Evolutionary conservation across 805 yeast species (phyloP).

Genomic region (Pichia scutulata): DNA sequence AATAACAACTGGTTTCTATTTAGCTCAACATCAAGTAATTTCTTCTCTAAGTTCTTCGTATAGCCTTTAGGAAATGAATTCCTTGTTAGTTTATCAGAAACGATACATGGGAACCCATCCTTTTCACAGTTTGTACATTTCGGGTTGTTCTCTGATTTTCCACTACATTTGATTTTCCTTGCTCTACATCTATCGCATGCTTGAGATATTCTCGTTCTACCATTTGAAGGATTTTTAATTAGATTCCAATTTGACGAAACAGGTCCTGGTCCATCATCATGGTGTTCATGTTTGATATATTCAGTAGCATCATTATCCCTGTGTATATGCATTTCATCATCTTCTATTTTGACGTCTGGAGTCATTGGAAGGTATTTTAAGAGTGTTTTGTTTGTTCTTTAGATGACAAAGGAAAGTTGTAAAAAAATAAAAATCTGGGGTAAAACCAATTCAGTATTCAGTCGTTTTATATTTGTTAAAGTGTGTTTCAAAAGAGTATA

Average conservation of each 20-base stretch:
- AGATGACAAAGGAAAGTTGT: neutral
- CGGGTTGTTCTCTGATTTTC: constrained; percentile 42
- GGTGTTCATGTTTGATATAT: neutral
- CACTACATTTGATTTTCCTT: constrained; percentile 72
- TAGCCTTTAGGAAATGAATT: constrained; percentile 78
- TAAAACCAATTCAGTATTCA: neutral
- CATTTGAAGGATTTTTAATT: constrained; percentile 30
- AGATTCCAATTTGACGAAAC: constrained; percentile 22
- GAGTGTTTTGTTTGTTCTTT: neutral
- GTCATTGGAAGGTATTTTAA: neutral
- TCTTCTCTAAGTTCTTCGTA: constrained; percentile 64
- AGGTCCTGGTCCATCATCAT: neutral
- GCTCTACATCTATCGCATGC: constrained; percentile 79
- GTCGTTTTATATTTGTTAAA: neutral
- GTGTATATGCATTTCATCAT: neutral
- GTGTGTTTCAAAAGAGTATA: neutral
- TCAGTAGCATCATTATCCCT: neutral
- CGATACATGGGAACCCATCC: constrained; percentile 60
- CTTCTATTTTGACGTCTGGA: neutral
- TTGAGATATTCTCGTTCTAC: constrained; percentile 52
- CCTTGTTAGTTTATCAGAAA: constrained; percentile 66
- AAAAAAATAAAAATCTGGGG: constrained; percentile 3
- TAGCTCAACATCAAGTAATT: constrained; percentile 52
- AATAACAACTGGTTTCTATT: constrained; percentile 37
- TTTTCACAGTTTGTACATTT: constrained; percentile 58